Evolutionary conservation across 805 yeast species (phyloP).

Genomic region (Metschnikowia peoriensis): DNA sequence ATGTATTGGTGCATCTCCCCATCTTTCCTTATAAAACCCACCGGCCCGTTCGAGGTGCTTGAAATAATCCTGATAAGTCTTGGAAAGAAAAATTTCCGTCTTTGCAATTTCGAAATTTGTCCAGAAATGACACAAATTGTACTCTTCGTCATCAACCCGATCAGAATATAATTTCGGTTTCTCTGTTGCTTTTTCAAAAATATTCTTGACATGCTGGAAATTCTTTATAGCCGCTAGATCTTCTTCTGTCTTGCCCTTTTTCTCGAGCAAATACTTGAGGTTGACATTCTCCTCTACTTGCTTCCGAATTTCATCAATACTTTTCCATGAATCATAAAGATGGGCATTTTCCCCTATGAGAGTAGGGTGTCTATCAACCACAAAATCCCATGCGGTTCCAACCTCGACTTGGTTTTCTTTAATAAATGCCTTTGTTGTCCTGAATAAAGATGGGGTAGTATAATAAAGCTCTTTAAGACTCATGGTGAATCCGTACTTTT

Average conservation of each 20-base stretch:
- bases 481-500: conserved; percentile 83
- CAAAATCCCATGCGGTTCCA: conserved; percentile 69
- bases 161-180: conserved; percentile 44
- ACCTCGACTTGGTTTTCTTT: conserved; percentile 46
- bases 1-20: conserved; percentile 98
- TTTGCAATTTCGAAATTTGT: conserved; percentile 90
- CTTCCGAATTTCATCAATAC: conserved; percentile 21
- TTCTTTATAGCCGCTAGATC: conserved; percentile 19
- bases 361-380: conserved; percentile 39
- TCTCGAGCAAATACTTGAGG: conserved; percentile 22
- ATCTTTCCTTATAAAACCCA: conserved; percentile 87
- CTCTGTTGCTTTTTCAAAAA: conserved; percentile 38
- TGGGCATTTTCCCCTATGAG: conserved; percentile 22
- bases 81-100: conserved; percentile 68
- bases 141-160: conserved; percentile 62
- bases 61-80: conserved; percentile 65
- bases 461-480: conserved; percentile 73
- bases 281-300: conserved; percentile 29
- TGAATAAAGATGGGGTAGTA: conserved; percentile 79
- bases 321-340: conserved; percentile 24
- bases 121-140: conserved; percentile 87
- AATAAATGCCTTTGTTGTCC: conserved; percentile 66
- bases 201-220: conserved; percentile 28
- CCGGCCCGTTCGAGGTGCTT: conserved; percentile 65
- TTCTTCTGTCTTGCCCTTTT: conserved; percentile 23